phyloP scores from a whole-genome alignment of 2,329 filamentous ascomycete genomes.

The Fusarium nodosum region DNA sequence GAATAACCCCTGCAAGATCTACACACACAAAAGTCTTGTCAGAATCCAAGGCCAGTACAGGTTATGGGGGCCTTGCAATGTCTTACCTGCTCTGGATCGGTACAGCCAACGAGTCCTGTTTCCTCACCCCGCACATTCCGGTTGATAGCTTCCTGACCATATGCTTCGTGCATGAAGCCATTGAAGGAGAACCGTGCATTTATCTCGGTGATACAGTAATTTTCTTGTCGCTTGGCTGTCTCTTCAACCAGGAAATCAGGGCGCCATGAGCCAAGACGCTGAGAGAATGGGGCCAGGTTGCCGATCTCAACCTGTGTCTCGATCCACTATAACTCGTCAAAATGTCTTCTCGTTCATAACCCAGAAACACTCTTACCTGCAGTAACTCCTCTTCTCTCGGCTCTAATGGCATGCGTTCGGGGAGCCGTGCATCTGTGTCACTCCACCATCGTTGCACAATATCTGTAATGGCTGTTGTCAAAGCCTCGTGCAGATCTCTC shows the following conservation, averaged over 20 bases:
- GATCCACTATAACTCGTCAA: slow-evolving; percentile 47
- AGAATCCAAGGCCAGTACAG: neutral
- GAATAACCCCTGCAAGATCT: slow-evolving; percentile 53
- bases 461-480: slow-evolving; percentile 53
- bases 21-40: slow-evolving; percentile 2
- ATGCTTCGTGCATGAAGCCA: slow-evolving; percentile 51
- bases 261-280: slow-evolving; percentile 54
- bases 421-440: slow-evolving; percentile 51
- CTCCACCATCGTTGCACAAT: slow-evolving; percentile 59
- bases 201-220: slow-evolving; percentile 57
- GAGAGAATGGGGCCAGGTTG: slow-evolving; percentile 41
- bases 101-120: slow-evolving; percentile 44
- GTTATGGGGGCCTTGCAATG: neutral
- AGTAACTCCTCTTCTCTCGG: slow-evolving; percentile 51
- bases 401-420: slow-evolving; percentile 54
- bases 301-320: slow-evolving; percentile 48
- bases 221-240: slow-evolving; percentile 33
- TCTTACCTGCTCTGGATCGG: slow-evolving; percentile 45
- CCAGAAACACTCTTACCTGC: slow-evolving; percentile 33
- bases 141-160: slow-evolving; percentile 51
- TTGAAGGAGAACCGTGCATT: slow-evolving; percentile 60
- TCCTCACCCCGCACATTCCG: slow-evolving; percentile 6
- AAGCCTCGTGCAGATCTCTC: slow-evolving; percentile 49
- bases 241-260: slow-evolving; percentile 58
- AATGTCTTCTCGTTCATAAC: neutral